Evolutionary conservation across 1,284 basidiomycete species (phyloP), one percentile per base, ranked within the genome.

Genomic region (Amylostereum areolatum): DNA sequence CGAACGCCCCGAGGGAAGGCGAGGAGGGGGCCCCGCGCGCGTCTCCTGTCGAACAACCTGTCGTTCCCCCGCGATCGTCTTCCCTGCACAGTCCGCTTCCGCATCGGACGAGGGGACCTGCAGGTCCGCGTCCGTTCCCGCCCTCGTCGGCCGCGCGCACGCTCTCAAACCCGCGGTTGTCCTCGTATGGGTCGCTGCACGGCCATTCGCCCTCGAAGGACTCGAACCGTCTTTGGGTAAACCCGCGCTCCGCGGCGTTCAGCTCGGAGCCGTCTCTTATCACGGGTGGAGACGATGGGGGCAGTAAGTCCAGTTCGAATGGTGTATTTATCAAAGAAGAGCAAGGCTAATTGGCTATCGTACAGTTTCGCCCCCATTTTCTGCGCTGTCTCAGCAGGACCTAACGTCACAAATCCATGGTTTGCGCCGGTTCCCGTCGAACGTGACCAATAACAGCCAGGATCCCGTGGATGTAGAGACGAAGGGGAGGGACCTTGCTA

Each of bases 201-300:
- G 48, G 41, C 4, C 56, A 66, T 55, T 73, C 65, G 39, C 63
- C 64, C 39, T 66, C 66, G 55, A 74, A 75, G 48, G 80, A 81
- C 47, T 62, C 67, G 11, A 66, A 71, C 43, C 74, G 74, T 44
- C 69, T 86, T 43, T 76, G 78, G 9, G 76, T 79, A 28, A 74
- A 83, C 47, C 82, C 83, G 60, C 80, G 81, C 34, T 81, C 83
- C 31, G 78, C 76, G 5, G 85, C 85, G 40, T 89, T 85, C 46
- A 83, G 76, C 52, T 90, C 87, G 35, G 86, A 90, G 64, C 86
- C 88, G 4, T 89, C 86, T 5, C 71, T 89, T 39, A 62, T 89
- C 48, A 71, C 81, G 24, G 65, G 62, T 34, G 67, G 68, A 34
- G 78, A 80, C 46, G 78, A 76, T 40, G 59, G 62, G 71, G 75